Percentiles rank a stretch among this genome's conserved stretches.
phyloP scores from a whole-genome alignment of 225 moss, liverwort and hornwort species.

The Anthoceros angustus region DNA sequence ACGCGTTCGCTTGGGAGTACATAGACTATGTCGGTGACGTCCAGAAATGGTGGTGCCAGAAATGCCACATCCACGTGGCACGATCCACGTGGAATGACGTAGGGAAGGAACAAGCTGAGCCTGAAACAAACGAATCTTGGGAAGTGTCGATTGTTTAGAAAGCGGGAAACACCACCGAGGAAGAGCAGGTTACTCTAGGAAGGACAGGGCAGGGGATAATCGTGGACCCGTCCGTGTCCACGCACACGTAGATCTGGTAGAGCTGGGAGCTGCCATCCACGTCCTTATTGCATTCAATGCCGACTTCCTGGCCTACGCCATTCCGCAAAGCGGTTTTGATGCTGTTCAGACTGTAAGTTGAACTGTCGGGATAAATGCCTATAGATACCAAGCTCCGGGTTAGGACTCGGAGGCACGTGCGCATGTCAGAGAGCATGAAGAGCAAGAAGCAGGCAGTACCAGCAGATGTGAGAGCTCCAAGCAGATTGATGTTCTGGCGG shows the following conservation, averaged over 20 bases:
- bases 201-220: conserved; percentile 52
- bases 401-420: neutral
- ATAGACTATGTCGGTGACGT: no score
- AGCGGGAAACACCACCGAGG: conserved; percentile 30
- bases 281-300: conserved; percentile 71
- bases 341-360: conserved; percentile 22
- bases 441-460: conserved; percentile 16
- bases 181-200: conserved; percentile 30
- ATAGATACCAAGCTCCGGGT: conserved; percentile 7
- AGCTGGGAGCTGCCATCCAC: conserved; percentile 30
- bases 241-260: conserved; percentile 81
- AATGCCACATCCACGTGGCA: no score
- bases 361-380: conserved; percentile 47
- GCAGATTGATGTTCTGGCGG: conserved; percentile 31
- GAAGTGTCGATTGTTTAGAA: conserved; percentile 7
- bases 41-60: no score
- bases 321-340: conserved; percentile 20
- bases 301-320: conserved; percentile 42
- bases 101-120: no score
- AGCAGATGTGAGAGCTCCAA: conserved; percentile 28
- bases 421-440: neutral
- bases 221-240: conserved; percentile 40
- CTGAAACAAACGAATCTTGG: no score
- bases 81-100: no score
- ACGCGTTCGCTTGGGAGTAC: no score